Evolutionary conservation across 2,329 filamentous ascomycete genomes (phyloP).

Genomic region (Cercospora sojina): DNA sequence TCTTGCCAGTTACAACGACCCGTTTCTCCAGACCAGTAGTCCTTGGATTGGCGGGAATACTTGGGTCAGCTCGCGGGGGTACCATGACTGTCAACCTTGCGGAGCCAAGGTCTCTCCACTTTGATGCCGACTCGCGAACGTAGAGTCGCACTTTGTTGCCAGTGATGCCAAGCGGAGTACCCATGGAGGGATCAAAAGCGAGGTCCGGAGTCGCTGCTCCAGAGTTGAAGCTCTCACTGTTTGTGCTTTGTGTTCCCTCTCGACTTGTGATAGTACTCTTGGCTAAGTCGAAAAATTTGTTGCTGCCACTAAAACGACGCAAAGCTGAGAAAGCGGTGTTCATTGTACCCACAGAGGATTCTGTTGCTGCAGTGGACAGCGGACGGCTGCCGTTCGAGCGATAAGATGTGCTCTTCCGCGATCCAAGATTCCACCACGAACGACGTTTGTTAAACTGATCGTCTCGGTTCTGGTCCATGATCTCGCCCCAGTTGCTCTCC

Average conservation of each 20-base stretch:
- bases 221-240: slow-evolving; percentile 60
- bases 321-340: slow-evolving; percentile 77
- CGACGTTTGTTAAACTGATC: slow-evolving; percentile 27
- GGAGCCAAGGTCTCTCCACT: slow-evolving; percentile 90
- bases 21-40: slow-evolving; percentile 71
- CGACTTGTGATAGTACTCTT: slow-evolving; percentile 69
- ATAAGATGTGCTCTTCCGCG: slow-evolving; percentile 55
- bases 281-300: slow-evolving; percentile 77
- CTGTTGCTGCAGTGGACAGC: slow-evolving; percentile 61
- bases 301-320: slow-evolving; percentile 67
- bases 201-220: slow-evolving; percentile 43
- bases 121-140: slow-evolving; percentile 68
- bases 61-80: slow-evolving; percentile 52
- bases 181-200: slow-evolving; percentile 35
- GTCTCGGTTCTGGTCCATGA: slow-evolving; percentile 43
- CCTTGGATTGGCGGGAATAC: slow-evolving; percentile 39
- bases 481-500: slow-evolving; percentile 50
- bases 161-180: slow-evolving; percentile 62
- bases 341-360: slow-evolving; percentile 72
- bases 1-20: slow-evolving; percentile 73
- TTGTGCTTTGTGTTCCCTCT: slow-evolving; percentile 52
- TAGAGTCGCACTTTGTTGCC: slow-evolving; percentile 88
- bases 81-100: slow-evolving; percentile 79
- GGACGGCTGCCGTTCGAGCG: slow-evolving; percentile 56
- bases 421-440: slow-evolving; percentile 56